Evolutionary conservation across 371 early-diverging fungal species (phyloP), one percentile per base, ranked within the genome.

Genomic region (Dinochytrium kinnereticum): DNA sequence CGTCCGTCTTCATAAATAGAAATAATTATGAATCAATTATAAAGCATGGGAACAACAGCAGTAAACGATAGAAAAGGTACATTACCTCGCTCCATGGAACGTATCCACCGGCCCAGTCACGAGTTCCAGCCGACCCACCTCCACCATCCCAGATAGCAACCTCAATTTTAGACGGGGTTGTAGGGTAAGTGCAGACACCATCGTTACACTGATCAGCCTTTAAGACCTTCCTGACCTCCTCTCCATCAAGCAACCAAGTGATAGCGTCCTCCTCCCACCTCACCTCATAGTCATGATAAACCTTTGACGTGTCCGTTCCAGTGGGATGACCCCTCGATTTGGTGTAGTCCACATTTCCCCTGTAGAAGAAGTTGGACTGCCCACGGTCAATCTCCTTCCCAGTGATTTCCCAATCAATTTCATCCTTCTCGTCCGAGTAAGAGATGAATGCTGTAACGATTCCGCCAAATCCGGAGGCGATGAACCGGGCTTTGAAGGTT

Each of bases 71-170:
- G n/a, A 44, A 44, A 44, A 13, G 19, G 44, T 44, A 19, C 44
- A 44, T 44, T 44, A 44, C 44, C 44, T 24, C 3, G 55, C 72
- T 71, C 91, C 91, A 92, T 64, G 89, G 81, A 59, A 87, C 86
- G 49, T 85, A 83, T 5, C 86, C 84, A 55, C 91, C 91, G 13
- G 91, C 91, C 91, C 91, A 92, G 19, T 84, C 79, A 15, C 86
- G 77, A 5, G 91, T 90, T 55, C 91, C 90, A 64, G 82, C 53
- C 44, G 79, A 76, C 30, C 86, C 87, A 39, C 81, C 82, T 61
- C 90, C 90, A 40, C 90, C 92, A 73, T 92, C 91, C 92, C 92
- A 92, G 67, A 91, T 83, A 31, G 89, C 88, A 80, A 88, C 84
- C 68, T 87, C 85, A 67, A 91, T 81, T 55, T 80, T 78, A 17